Evolutionary conservation across 2,329 filamentous ascomycete species (phyloP), one percentile per base, ranked within the genome.

Genomic region (Aspergillus ibericus): DNA sequence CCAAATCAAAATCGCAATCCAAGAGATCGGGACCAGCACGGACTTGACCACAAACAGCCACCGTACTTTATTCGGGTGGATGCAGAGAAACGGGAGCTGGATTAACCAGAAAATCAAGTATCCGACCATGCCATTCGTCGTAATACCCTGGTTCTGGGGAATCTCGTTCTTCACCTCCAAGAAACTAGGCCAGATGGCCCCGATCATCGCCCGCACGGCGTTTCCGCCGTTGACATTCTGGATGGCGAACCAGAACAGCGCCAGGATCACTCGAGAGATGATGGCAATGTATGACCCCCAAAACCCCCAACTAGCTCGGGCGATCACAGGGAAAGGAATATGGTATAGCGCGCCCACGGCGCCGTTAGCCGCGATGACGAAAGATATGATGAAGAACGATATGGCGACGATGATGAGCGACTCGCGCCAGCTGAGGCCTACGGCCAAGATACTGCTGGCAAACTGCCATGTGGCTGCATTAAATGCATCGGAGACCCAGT

Each of bases 241-340:
- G 48, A 89, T 87, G 0, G 86, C 85, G 54, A 88, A 85, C 88
- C 83, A 85, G 71, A 86, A 84, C 16, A 85, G 69, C 5, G 82
- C 83, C 3, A 85, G 78, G 56, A 85, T 80, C 38, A 79, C 77
- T 10, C 83, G 77, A 0, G 80, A 82, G 7, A 85, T 65, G 53
- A 85, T 82, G 22, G 82, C 78, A 36, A 85, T 74, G 65, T 83
- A 83, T 22, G 80, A 82, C 54, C 83, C 82, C 77, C 80, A 84
- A 72, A 84, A 85, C 0, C 83, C 83, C 77, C 83, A 86, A 50
- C 78, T 80, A 2, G 82, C 81, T 49, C 83, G 80, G 0, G 81
- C 80, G 25, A 84, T 78, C 8, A 85, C 82, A 0, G 83, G 82
- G 64, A 85, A 86, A 0, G 83, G 82, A 4, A 81, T 76, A 66